A percentile compares a stretch with the other conserved stretches of the same genome.
Conservation (phyloP, 2,329 filamentous ascomycete species). For the Pseudocercospora fijiensis region DNA sequence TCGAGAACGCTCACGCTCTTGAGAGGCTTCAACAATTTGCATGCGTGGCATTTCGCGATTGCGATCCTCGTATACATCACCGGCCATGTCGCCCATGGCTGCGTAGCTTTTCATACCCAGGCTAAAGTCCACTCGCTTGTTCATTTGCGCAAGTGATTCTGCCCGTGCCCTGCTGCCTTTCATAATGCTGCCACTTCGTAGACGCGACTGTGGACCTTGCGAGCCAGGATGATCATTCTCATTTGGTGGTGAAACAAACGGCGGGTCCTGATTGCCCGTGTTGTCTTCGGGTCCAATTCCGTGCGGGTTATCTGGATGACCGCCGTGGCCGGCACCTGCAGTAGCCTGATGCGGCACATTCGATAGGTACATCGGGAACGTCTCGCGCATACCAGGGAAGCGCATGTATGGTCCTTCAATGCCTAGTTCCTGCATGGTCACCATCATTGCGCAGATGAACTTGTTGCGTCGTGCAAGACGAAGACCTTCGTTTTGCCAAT, state of each 20-base stretch:
- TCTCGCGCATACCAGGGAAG: conserved; percentile 65
- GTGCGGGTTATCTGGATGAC: conserved; percentile 47
- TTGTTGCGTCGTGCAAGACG: conserved; percentile 89
- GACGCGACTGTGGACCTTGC: conserved; percentile 29
- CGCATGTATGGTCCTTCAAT: conserved; percentile 81
- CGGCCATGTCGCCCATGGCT: conserved; percentile 58
- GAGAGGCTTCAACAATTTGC: conserved; percentile 40
- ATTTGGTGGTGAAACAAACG: conserved; percentile 43
- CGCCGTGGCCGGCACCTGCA: conserved; percentile 44
- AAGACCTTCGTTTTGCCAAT: conserved; percentile 91
- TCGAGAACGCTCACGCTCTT: conserved; percentile 37
- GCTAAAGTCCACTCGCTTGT: conserved; percentile 68
- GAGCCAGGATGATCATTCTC: conserved; percentile 22
- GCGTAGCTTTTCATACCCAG: conserved; percentile 62
- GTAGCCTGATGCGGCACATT: conserved; percentile 50
- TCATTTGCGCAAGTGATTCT: conserved; percentile 59
- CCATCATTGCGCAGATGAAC: conserved; percentile 88
- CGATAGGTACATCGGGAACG: conserved; percentile 65
- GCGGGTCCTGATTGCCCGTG: conserved; percentile 41
- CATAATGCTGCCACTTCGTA: conserved; percentile 54
- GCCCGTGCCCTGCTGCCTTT: conserved; percentile 50
- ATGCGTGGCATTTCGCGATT: conserved; percentile 45
- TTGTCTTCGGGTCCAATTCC: conserved; percentile 36
- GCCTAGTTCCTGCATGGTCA: conserved; percentile 76
- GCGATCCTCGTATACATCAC: conserved; percentile 64